phyloP scores from a whole-genome alignment of 345 rosid species.

The Salix suchowensis region DNA sequence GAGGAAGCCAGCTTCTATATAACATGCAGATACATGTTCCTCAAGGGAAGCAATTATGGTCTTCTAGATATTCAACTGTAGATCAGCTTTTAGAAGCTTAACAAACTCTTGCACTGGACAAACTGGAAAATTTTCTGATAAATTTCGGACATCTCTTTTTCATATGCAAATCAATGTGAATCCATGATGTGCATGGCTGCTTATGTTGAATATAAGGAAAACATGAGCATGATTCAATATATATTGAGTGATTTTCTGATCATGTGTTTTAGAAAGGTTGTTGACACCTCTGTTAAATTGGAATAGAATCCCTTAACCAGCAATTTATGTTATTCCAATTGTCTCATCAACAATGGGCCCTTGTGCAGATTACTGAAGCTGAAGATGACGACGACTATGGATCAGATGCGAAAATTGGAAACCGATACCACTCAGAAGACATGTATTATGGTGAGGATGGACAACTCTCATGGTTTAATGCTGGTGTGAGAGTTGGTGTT shows the following conservation, averaged over 20 bases:
- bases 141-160: background rate
- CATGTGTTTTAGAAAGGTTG: background rate
- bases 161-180: background rate
- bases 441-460: constrained; percentile 80
- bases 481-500: constrained; percentile 93
- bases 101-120: background rate
- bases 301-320: background rate
- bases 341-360: background rate
- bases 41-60: background rate
- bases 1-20: background rate
- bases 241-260: background rate
- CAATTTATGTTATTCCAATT: background rate
- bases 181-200: background rate
- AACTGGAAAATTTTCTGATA: background rate
- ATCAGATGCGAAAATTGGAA: constrained; percentile 51
- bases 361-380: constrained; percentile 45
- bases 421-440: constrained; percentile 46
- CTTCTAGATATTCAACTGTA: background rate
- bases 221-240: background rate
- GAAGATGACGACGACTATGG: constrained; percentile 46
- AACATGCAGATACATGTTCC: background rate
- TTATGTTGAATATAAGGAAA: background rate
- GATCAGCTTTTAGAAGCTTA: background rate
- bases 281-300: background rate
- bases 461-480: constrained; percentile 85